These are phyloP conservation scores for Aspergillus pseudoglaucus DNA, from an alignment of 2,329 filamentous ascomycete genomes.

Conservation along the genomic window DNA sequence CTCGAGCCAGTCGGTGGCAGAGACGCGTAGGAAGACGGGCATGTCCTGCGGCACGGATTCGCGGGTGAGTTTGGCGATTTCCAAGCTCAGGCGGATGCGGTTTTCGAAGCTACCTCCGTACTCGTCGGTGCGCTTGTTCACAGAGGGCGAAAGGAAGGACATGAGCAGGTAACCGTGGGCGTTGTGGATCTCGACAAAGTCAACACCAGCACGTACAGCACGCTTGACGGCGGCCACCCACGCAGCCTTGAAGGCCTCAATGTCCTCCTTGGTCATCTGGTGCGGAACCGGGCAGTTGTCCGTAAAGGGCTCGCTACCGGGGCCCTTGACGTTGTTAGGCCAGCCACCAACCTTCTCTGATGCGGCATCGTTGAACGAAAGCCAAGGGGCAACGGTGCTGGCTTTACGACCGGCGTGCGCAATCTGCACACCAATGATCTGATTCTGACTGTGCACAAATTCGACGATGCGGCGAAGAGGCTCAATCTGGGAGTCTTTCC, in stretches of 20 bases:
- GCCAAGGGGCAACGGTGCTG: slow-evolving; percentile 50
- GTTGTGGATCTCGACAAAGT: slow-evolving; percentile 73
- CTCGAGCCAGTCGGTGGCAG: slow-evolving; percentile 71
- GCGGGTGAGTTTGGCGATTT: slow-evolving; percentile 59
- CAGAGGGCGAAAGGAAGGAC: slow-evolving; percentile 61
- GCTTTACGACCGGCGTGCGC: slow-evolving; percentile 69
- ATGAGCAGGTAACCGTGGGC: slow-evolving; percentile 74
- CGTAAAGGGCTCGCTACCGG: slow-evolving; percentile 57
- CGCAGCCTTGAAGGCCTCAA: slow-evolving; percentile 56
- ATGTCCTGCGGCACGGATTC: slow-evolving; percentile 57
- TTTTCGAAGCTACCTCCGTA: slow-evolving; percentile 55
- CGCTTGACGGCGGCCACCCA: slow-evolving; percentile 56
- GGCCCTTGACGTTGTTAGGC: slow-evolving; percentile 50
- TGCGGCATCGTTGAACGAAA: slow-evolving; percentile 31
- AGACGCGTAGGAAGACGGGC: slow-evolving; percentile 68
- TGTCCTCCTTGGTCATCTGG: slow-evolving; percentile 63
- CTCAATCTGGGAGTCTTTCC: slow-evolving; percentile 75
- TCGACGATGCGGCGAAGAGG: slow-evolving; percentile 63
- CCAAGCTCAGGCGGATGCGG: slow-evolving; percentile 60
- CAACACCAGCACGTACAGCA: slow-evolving; percentile 63
- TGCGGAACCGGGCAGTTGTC: slow-evolving; percentile 56
- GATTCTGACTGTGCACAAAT: slow-evolving; percentile 71
- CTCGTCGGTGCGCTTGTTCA: slow-evolving; percentile 60
- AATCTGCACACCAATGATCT: slow-evolving; percentile 73
- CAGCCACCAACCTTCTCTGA: slow-evolving; percentile 49